Conservation (phyloP, 192 early-diverging fungal genomes). For the Fimicolochytrium jonesii region DNA sequence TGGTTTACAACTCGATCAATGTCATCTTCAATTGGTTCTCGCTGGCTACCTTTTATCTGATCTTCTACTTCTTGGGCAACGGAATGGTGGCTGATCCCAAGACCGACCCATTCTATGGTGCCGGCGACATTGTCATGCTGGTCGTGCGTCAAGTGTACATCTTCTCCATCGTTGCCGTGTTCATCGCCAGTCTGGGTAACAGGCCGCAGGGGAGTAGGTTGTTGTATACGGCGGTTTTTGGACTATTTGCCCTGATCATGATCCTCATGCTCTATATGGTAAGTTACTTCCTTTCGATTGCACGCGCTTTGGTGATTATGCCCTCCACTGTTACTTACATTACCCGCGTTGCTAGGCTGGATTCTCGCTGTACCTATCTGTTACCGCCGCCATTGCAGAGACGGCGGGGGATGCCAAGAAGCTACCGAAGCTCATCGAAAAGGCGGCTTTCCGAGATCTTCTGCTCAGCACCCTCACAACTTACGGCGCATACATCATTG, state of each 20-base stretch:
- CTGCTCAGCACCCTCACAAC: conserved; percentile 41
- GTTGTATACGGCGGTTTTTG: conserved; percentile 40
- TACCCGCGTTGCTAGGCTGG: too few species aligned
- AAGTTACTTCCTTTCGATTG: too few species aligned
- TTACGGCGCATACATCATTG: conserved; percentile 50
- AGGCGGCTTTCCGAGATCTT: conserved; percentile 32
- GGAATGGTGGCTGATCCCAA: conserved; percentile 25
- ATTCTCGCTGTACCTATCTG: conserved; percentile 25
- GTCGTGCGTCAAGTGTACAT: conserved; percentile 41
- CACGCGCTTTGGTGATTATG: too few species aligned
- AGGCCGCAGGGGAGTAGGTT: conserved; percentile 44
- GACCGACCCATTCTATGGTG: conserved; percentile 56
- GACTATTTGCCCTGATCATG: conserved; percentile 49
- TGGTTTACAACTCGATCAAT: conserved; percentile 60
- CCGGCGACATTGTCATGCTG: conserved; percentile 27
- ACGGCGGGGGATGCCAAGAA: conserved; percentile 30
- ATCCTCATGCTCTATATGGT: conserved; percentile 41
- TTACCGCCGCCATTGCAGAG: conserved; percentile 19
- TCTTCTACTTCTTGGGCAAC: conserved; percentile 40
- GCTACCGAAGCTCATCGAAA: conserved; percentile 5
- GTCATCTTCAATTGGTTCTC: conserved; percentile 75
- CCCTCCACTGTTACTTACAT: too few species aligned
- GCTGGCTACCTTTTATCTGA: conserved; percentile 64
- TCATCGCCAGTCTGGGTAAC: conserved; percentile 51
- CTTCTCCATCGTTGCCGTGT: conserved; percentile 40